Percentiles rank a stretch among this genome's conserved stretches.
Evolutionary conservation across 179 eudicot species (phyloP).

Genomic region (Spergularia azorica): DNA sequence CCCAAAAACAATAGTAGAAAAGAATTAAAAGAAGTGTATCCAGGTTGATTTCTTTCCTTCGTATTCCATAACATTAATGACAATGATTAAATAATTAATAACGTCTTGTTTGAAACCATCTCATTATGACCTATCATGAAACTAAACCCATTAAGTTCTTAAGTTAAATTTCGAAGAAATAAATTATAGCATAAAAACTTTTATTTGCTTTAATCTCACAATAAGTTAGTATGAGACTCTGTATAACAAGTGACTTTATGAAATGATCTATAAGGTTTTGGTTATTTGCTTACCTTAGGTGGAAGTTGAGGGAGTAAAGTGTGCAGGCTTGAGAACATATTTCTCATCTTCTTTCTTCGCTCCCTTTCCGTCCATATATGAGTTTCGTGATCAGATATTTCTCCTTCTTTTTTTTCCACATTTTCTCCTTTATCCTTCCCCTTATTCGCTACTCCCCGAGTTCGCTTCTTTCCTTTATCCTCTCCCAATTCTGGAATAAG

Average conservation of each 20-base stretch:
- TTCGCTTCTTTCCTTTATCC: slow-evolving; percentile 18
- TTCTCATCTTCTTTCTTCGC: slow-evolving; percentile 88
- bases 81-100: not conserved
- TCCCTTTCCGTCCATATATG: slow-evolving; percentile 90
- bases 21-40: too few species aligned
- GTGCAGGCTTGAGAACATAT: slow-evolving; percentile 68
- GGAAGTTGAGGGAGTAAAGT: slow-evolving; percentile 72
- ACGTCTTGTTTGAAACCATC: too few species aligned
- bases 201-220: too few species aligned
- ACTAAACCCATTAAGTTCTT: too few species aligned
- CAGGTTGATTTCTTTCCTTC: too few species aligned
- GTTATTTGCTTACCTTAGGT: slow-evolving; percentile 48
- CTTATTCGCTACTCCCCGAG: slow-evolving; percentile 4
- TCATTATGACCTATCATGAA: too few species aligned
- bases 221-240: too few species aligned
- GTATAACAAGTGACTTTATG: too few species aligned
- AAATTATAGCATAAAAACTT: too few species aligned
- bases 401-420: slow-evolving; percentile 31
- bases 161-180: too few species aligned
- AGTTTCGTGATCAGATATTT: slow-evolving; percentile 44
- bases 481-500: slow-evolving; percentile 2
- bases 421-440: slow-evolving; percentile 23
- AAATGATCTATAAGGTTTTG: too few species aligned
- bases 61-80: not conserved
- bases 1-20: too few species aligned